Evolutionary conservation across 345 rosid genomes (phyloP), one percentile per base, ranked within the genome.

Genomic region (Triadica sebifera): DNA sequence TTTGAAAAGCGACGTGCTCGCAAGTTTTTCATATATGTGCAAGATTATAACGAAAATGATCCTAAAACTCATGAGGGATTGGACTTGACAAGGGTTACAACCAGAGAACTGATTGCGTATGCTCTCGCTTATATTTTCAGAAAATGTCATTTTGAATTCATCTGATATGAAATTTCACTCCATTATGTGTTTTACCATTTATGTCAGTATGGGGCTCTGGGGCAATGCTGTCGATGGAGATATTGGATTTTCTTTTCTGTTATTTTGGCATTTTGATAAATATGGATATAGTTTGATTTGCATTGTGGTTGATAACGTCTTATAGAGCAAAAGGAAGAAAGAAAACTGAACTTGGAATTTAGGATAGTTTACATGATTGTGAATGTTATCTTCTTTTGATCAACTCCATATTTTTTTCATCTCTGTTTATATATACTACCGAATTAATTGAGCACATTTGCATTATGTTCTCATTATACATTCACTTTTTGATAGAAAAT

Each of bases 1-100:
- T 95, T 95, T 82, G 99, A 95, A 78, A 95, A 95, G 84, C 96
- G 94, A n/a, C 92, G 97, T 37, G 95, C 97, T 64, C 89, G 96
- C 47, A 95, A 95, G 81, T 91, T 93, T 81, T 88, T 95, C 84
- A 79, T 88, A 25, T 93, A 86, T 65, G 99, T 93, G 84, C 99
- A 95, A 76, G 90, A 90, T 51, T 95, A 91, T 58, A 78, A 86
- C 65, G 99, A 93, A 84, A 85, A 11, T 65, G 92, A 93, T 73
- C 96, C 99, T 4, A 91, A 82, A 81, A 95, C 98, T 51, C 98
- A 95, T 0, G 93, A 90, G 73, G 99, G 99, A 79, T 80, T 95
- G 92, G 97, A 95, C 84, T 90, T 95, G 87, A 88, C 84, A 1
- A 86, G 93, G 78, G 90, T 93, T 60, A 87, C 93, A 43, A 93